These are phyloP conservation scores for Cadophora sp. DNA, from an alignment of 2,329 filamentous ascomycete species.

Conservation along the genomic window DNA sequence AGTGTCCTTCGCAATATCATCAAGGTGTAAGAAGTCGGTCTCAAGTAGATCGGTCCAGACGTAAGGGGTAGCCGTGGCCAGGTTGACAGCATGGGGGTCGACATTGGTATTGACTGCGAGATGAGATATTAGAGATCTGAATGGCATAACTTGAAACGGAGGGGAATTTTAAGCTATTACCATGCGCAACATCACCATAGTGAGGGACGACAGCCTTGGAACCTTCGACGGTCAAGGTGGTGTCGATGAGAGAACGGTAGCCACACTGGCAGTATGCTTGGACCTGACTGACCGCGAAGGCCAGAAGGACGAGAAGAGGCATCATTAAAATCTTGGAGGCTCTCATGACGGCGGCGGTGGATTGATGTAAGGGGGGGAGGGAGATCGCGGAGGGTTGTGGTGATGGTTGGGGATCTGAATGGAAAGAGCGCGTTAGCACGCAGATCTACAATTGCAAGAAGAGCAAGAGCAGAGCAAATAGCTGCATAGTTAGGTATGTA, in stretches of 20 bases:
- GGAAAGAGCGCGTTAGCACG: neutral
- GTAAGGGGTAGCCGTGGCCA: constrained; percentile 43
- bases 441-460: neutral
- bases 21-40: constrained; percentile 70
- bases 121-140: neutral
- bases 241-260: constrained; percentile 58
- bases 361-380: neutral
- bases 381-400: neutral
- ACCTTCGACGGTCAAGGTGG: constrained; percentile 46
- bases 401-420: neutral
- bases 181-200: neutral
- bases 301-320: neutral
- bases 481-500: neutral
- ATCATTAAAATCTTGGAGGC: neutral
- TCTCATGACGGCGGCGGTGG: neutral
- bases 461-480: neutral
- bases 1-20: constrained; percentile 55
- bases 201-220: constrained; percentile 31
- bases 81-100: neutral
- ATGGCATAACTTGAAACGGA: neutral
- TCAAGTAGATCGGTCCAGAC: constrained; percentile 75
- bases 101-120: neutral
- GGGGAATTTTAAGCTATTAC: neutral
- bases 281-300: neutral
- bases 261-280: constrained; percentile 72